Evolutionary conservation across 768 basidiomycete species (phyloP).

Genomic region (Chlorophyllum brunneum): DNA sequence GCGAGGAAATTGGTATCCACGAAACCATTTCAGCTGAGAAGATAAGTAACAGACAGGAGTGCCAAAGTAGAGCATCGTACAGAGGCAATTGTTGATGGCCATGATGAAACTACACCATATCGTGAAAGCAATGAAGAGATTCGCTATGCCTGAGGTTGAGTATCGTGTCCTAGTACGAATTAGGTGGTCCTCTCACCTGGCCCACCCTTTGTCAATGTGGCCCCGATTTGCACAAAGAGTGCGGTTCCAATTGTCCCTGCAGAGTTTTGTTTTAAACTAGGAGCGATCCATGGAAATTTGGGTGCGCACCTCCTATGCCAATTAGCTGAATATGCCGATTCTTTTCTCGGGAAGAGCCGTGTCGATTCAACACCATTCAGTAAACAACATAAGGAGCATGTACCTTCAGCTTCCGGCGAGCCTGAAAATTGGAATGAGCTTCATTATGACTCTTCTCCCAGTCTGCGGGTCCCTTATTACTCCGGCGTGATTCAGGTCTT

Average conservation of each 20-base stretch:
- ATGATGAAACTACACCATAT: constrained; percentile 48
- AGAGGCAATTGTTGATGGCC: constrained; percentile 44
- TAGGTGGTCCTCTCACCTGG: constrained; percentile 42
- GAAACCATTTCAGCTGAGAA: constrained; percentile 74
- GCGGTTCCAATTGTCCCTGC: constrained; percentile 72
- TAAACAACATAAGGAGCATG: background rate
- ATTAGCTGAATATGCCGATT: constrained; percentile 50
- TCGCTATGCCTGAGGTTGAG: constrained; percentile 25
- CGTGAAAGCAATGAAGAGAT: constrained; percentile 46
- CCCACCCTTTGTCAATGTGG: constrained; percentile 54
- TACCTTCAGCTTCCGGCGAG: constrained; percentile 37
- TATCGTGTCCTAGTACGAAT: constrained; percentile 20
- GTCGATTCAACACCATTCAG: background rate
- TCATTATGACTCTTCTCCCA: background rate
- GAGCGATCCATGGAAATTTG: background rate
- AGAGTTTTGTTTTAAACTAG: background rate
- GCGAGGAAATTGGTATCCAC: constrained; percentile 76
- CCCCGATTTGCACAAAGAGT: constrained; percentile 71
- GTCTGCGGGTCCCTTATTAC: background rate
- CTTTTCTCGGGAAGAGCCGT: constrained; percentile 20
- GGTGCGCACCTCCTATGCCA: constrained; percentile 41
- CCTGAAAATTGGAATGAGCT: constrained; percentile 23
- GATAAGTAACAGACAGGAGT: constrained; percentile 14
- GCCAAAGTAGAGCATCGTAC: constrained; percentile 21
- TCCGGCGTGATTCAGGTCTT: background rate